A percentile compares a stretch with the other conserved stretches of the same genome.
phyloP scores from a whole-genome alignment of 306 rosid genomes.

The Vicia sativa region DNA sequence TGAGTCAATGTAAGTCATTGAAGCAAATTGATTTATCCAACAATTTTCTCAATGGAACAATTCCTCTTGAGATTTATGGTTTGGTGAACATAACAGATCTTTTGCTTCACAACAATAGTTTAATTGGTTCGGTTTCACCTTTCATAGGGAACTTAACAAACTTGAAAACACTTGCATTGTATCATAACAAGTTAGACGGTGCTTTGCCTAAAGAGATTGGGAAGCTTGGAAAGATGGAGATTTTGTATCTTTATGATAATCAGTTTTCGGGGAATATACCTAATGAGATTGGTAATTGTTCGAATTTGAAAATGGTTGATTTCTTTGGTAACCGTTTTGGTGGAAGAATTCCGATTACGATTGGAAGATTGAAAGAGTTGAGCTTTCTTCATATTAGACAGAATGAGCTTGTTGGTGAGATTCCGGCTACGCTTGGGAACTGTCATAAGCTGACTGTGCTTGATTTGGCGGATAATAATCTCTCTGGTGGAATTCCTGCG shows the following conservation, averaged over 20 bases:
- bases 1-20: slow-evolving; percentile 63
- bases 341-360: slow-evolving; percentile 69
- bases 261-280: slow-evolving; percentile 74
- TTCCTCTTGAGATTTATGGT: slow-evolving; percentile 65
- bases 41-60: slow-evolving; percentile 68
- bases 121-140: slow-evolving; percentile 78
- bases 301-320: slow-evolving; percentile 72
- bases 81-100: slow-evolving; percentile 55
- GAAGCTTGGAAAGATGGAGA: slow-evolving; percentile 63
- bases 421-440: slow-evolving; percentile 79
- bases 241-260: slow-evolving; percentile 70
- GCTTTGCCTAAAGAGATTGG: slow-evolving; percentile 77
- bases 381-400: slow-evolving; percentile 73
- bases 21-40: slow-evolving; percentile 69
- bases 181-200: slow-evolving; percentile 70
- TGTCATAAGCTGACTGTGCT: slow-evolving; percentile 61
- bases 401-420: slow-evolving; percentile 71
- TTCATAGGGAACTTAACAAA: slow-evolving; percentile 64
- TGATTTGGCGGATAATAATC: slow-evolving; percentile 78
- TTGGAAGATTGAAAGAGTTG: slow-evolving; percentile 77
- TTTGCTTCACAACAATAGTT: slow-evolving; percentile 71
- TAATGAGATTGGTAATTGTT: slow-evolving; percentile 78
- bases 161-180: slow-evolving; percentile 54
- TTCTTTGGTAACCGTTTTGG: slow-evolving; percentile 66
- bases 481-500: slow-evolving; percentile 73